These are phyloP conservation scores for Lasiodiplodia sp. DNA, from an alignment of 2,329 filamentous ascomycete genomes.

Conservation along the genomic window DNA sequence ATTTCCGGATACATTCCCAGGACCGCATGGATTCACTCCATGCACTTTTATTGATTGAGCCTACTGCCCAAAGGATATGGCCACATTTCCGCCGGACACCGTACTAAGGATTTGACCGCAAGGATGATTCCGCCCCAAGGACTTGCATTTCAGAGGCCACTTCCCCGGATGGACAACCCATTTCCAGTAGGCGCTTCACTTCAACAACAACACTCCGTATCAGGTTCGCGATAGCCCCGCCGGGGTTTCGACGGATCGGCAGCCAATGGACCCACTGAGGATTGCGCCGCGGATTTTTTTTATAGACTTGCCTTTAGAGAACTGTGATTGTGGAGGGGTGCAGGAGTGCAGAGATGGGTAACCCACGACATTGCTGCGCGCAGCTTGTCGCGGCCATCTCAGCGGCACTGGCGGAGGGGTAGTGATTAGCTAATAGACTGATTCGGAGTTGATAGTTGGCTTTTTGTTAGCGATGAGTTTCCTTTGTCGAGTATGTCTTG, in stretches of 20 bases:
- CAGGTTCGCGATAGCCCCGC: neutral
- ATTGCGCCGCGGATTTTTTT: slow-evolving; percentile 2
- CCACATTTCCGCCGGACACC: slow-evolving; percentile 21
- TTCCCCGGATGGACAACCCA: slow-evolving; percentile 13
- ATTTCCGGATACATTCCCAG: slow-evolving; percentile 16
- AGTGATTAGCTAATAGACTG: neutral
- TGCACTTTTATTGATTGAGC: slow-evolving; percentile 26
- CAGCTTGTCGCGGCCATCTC: slow-evolving; percentile 26
- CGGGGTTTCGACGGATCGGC: neutral
- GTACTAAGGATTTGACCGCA: slow-evolving; percentile 16
- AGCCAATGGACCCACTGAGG: neutral
- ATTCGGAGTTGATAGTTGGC: neutral
- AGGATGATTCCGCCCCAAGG: slow-evolving; percentile 12
- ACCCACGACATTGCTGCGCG: slow-evolving; percentile 20
- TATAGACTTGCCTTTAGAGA: slow-evolving; percentile 11
- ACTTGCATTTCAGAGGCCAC: slow-evolving; percentile 21
- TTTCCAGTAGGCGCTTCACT: slow-evolving; percentile 13
- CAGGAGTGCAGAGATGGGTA: slow-evolving; percentile 15
- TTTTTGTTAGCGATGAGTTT: slow-evolving; percentile 15
- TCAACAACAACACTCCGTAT: neutral
- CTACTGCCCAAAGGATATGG: slow-evolving; percentile 24
- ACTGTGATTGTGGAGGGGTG: neutral
- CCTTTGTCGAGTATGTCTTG: slow-evolving; percentile 6
- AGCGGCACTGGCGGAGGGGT: slow-evolving; percentile 14
- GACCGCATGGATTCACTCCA: slow-evolving; percentile 26